These are phyloP conservation scores for Gyrodon lividus DNA, from an alignment of 768 basidiomycete species.

Conservation along the genomic window DNA sequence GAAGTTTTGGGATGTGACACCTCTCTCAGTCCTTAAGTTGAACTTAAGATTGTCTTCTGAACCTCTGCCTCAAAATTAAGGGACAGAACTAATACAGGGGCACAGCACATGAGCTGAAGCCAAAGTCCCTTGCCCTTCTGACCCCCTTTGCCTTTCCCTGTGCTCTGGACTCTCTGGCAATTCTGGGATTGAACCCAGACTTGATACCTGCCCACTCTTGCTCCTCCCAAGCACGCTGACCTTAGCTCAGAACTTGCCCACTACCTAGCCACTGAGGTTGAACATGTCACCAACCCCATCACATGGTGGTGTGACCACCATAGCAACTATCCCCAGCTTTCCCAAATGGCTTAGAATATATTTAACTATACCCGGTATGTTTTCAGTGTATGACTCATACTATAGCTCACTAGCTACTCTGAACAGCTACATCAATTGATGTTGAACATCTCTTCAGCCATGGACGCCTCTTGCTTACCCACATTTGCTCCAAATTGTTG, in stretches of 20 bases:
- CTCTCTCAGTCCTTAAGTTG: too few species aligned
- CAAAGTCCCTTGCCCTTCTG: too few species aligned
- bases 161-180: too few species aligned
- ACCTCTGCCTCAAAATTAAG: too few species aligned
- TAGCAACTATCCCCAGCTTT: conserved; percentile 28
- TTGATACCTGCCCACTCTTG: conserved; percentile 21
- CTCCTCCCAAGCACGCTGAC: conserved; percentile 13
- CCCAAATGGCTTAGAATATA: conserved; percentile 38
- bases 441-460: conserved; percentile 10
- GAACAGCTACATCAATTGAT: conserved; percentile 10
- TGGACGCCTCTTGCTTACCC: background rate
- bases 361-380: conserved; percentile 31
- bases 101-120: too few species aligned
- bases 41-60: too few species aligned
- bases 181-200: too few species aligned
- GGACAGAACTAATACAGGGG: too few species aligned
- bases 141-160: too few species aligned
- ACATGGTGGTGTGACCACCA: conserved; percentile 31
- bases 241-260: conserved; percentile 26
- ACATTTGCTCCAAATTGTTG: background rate
- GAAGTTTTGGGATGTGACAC: too few species aligned
- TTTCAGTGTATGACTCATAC: conserved; percentile 5
- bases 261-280: conserved; percentile 28
- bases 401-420: conserved; percentile 10
- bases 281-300: conserved; percentile 24